Evolutionary conservation across 176 grass and related monocot genomes (phyloP), one percentile per base, ranked within the genome.

Genomic region (Leersia perrieri): DNA sequence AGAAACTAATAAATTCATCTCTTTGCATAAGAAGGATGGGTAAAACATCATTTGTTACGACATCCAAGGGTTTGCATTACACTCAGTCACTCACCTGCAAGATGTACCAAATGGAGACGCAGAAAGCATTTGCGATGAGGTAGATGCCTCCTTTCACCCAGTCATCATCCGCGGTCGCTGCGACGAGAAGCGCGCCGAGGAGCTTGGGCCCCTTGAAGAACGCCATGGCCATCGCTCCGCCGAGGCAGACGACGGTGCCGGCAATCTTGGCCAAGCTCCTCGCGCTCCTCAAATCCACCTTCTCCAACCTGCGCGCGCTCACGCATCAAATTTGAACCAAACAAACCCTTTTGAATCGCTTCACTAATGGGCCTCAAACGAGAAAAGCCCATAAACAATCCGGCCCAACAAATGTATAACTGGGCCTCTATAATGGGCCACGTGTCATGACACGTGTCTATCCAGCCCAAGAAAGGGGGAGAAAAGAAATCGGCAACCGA

Each of bases 41-140:
- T 22, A 22, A 4, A 51, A 20, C 47, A 51, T 51, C 16, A 51
- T 51, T 3, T 16, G 16, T 4, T 51, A 51, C 0, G 3, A 51
- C 13, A 11, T 45, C 47, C 8, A 23, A 25, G n/a, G 22, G 9
- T 58, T 26, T 61, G 36, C 63, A 25, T 3, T n/a, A n/a, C n/a
- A n/a, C n/a, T n/a, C n/a, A n/a, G n/a, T n/a, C 9, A 8, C 69
- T 77, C 73, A 63, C 88, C 88, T 94, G 92, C 76, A 94, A 74
- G 64, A 94, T 87, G 60, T 88, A 87, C 89, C 86, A 91, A 23
- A 86, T 61, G 42, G 92, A 89, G 88, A 90, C 74, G 79, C 86
- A 89, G 38, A 65, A 39, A 18, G 58, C 71, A 9, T 83, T 87
- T 68, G 49, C 89, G 9, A 89, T 36, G 20, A 94, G 89, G 36